Base-by-base conservation (phyloP, 2,329 filamentous ascomycete genomes). In the Epichloe uncinata region DNA sequence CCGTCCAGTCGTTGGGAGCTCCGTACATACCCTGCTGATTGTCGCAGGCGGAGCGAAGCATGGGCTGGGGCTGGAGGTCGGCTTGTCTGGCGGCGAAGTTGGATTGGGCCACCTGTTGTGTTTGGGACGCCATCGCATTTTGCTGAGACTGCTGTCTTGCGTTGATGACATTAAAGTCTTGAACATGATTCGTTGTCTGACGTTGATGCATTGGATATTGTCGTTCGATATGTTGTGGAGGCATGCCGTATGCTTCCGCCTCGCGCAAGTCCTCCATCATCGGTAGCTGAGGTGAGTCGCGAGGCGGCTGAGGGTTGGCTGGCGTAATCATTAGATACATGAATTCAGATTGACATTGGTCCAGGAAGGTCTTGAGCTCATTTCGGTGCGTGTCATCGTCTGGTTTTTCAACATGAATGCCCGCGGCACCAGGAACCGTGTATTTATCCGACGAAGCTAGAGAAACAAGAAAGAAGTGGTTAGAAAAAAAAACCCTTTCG, bases 261-360 rank as follows among this genome's bases (percentile, higher is more conserved):
- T 81, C 76, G 45, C 74, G 68, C n/a, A 80, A 56, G 49, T 82
- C 79, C 45, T 82, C 79, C 26, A 79, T 72, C 41, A 78, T 68
- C 9, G 77, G 77, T 11, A 80, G 61, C 2, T 73, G 76, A 4
- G 77, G 76, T 2, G 78, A 79, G 22, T 82, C 80, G 61, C 80
- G 73, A n/a, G 79, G 80, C 1, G 80, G 80, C 41, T 76, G 67
- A 3, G 80, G 80, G 61, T 84, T 84, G 40, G 80, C 79, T 1
- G 80, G 80, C 0, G 79, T 79, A 47, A 82, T 74, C 79, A 84
- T 82, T 13, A 84, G 70, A 58, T 84, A 84, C 54, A 79, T 81
- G 52, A 84, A 82, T 59, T 84, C 79, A 56, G 75, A 73, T 62
- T 82, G 73, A 63, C 79, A 81, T 60, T 81, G 78, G 55, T 83